A percentile compares a stretch with the other conserved stretches of the same genome.
phyloP scores from a whole-genome alignment of 805 yeast species.

The Saccharomycopsis selenospora region DNA sequence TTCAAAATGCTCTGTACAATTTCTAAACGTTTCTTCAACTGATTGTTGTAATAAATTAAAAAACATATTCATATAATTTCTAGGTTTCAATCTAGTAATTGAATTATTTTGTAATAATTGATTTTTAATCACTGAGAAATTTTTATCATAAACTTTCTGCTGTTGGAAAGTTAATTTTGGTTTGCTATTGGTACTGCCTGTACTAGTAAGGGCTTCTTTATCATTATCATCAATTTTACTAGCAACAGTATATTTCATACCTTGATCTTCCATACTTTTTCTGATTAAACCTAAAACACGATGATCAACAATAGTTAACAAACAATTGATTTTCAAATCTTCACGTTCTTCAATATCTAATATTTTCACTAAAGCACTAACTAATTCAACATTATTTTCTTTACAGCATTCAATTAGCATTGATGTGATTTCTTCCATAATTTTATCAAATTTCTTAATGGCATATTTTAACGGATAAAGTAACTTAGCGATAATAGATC shows the following conservation, averaged over 20 bases:
- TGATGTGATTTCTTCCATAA: constrained; percentile 59
- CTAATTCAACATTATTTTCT: constrained; percentile 57
- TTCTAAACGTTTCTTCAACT: constrained; percentile 58
- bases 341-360: constrained; percentile 75
- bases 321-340: constrained; percentile 49
- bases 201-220: background rate
- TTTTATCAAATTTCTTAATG: constrained; percentile 51
- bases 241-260: constrained; percentile 18
- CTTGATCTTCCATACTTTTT: constrained; percentile 21
- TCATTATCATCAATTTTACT: constrained; percentile 17
- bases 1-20: constrained; percentile 50
- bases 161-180: constrained; percentile 21
- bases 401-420: constrained; percentile 68
- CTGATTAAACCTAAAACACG: constrained; percentile 19
- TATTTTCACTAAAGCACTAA: constrained; percentile 66
- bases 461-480: constrained; percentile 41
- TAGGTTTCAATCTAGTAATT: constrained; percentile 36
- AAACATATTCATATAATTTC: constrained; percentile 60
- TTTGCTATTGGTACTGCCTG: background rate
- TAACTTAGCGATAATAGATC: constrained; percentile 54
- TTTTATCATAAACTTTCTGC: constrained; percentile 17
- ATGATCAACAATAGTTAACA: constrained; percentile 28
- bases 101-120: constrained; percentile 33
- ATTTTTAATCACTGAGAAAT: constrained; percentile 27
- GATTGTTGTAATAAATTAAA: constrained; percentile 50